phyloP scores from a whole-genome alignment of 805 yeast genomes.

The Lipomyces sp. region DNA sequence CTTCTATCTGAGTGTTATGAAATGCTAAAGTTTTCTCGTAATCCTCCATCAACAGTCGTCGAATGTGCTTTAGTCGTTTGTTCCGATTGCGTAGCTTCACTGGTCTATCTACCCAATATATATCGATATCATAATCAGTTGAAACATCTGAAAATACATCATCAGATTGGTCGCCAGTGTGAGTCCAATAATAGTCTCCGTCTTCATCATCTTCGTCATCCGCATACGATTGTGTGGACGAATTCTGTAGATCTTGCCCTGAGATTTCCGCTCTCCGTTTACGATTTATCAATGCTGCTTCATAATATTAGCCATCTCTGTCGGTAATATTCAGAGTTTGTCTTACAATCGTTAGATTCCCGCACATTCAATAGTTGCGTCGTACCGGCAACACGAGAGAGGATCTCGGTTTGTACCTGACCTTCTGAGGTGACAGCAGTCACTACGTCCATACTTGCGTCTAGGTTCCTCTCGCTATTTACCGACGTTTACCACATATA shows the following conservation, averaged over 20 bases:
- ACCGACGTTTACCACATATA: neutral
- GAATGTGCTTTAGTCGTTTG: conserved; percentile 20
- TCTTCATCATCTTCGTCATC: neutral
- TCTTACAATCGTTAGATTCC: neutral
- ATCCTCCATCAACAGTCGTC: conserved; percentile 16
- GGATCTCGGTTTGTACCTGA: neutral
- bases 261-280: neutral
- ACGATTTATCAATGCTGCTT: neutral
- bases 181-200: neutral
- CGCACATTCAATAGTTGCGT: neutral
- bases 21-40: conserved; percentile 10
- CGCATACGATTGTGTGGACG: neutral
- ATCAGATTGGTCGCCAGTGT: neutral
- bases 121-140: conserved; percentile 28
- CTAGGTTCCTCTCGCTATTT: neutral
- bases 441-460: neutral
- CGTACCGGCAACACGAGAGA: neutral
- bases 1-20: neutral
- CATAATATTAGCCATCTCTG: neutral
- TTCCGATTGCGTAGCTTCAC: conserved; percentile 17
- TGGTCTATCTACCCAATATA: conserved; percentile 21
- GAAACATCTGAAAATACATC: conserved; percentile 17
- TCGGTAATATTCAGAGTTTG: neutral
- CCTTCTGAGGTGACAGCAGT: neutral
- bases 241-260: neutral